phyloP scores from a whole-genome alignment of 1,284 basidiomycete species.

The Albatrellus sp. region DNA sequence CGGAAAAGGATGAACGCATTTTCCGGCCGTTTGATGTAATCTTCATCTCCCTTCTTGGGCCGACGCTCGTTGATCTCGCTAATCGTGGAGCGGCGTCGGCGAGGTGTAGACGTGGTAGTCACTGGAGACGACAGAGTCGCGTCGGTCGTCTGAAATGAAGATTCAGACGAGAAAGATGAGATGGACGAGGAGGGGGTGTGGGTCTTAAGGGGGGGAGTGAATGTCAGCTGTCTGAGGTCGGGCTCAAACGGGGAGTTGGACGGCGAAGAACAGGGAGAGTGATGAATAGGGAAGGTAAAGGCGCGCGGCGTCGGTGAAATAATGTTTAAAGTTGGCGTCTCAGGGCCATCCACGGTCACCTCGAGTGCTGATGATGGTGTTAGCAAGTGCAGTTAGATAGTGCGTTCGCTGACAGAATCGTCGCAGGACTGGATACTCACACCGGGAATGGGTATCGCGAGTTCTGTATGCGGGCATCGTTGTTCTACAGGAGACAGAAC shows the following conservation, averaged over 20 bases:
- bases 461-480: constrained; percentile 68
- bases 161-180: constrained; percentile 16
- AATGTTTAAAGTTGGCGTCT: constrained; percentile 48
- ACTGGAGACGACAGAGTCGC: constrained; percentile 20
- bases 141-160: constrained; percentile 16
- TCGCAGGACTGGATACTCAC: constrained; percentile 27
- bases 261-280: constrained; percentile 57
- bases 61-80: constrained; percentile 53
- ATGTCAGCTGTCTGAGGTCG: constrained; percentile 24
- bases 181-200: constrained; percentile 27
- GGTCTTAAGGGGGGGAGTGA: constrained; percentile 26
- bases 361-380: constrained; percentile 42
- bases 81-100: constrained; percentile 48
- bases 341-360: constrained; percentile 53
- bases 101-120: constrained; percentile 22
- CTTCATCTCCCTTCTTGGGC: constrained; percentile 66
- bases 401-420: constrained; percentile 5
- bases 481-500: constrained; percentile 22
- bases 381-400: constrained; percentile 17
- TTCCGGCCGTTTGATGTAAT: constrained; percentile 71
- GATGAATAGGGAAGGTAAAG: constrained; percentile 47
- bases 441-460: constrained; percentile 52
- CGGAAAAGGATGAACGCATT: constrained; percentile 75
- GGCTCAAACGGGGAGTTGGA: constrained; percentile 59
- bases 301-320: constrained; percentile 68